These are phyloP conservation scores for Naematelia encephala DNA, from an alignment of 768 basidiomycete species.

Conservation along the genomic window DNA sequence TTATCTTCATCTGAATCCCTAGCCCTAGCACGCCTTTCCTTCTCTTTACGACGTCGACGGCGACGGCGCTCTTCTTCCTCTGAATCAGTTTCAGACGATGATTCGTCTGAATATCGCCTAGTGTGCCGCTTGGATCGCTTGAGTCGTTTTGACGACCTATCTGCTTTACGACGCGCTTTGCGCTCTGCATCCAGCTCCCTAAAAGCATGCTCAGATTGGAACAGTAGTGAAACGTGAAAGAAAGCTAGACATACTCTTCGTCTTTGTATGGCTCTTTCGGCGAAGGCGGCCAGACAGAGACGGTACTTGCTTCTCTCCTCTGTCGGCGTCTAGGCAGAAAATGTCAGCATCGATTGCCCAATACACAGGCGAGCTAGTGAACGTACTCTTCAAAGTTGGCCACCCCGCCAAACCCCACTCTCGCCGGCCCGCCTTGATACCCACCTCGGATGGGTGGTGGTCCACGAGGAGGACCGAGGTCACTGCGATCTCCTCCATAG, in stretches of 20 bases:
- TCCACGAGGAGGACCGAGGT: neutral
- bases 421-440: neutral
- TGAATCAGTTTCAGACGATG: constrained; percentile 30
- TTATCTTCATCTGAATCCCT: constrained; percentile 51
- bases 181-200: constrained; percentile 37
- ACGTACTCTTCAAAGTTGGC: neutral
- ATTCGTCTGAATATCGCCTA: constrained; percentile 20
- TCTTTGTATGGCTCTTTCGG: constrained; percentile 44
- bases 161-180: constrained; percentile 25
- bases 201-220: neutral
- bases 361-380: neutral
- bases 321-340: constrained; percentile 29
- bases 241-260: constrained; percentile 35
- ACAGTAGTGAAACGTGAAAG: too few species aligned
- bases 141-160: constrained; percentile 3
- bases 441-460: neutral
- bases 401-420: neutral
- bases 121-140: constrained; percentile 9
- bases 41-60: constrained; percentile 52
- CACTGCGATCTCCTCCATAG: neutral
- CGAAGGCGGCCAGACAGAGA: constrained; percentile 48
- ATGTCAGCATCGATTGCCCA: neutral
- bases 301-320: constrained; percentile 39
- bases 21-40: constrained; percentile 52
- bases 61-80: constrained; percentile 25